phyloP scores from a whole-genome alignment of 2,329 filamentous ascomycete species.

The Rhytidhysteron rufulum region DNA sequence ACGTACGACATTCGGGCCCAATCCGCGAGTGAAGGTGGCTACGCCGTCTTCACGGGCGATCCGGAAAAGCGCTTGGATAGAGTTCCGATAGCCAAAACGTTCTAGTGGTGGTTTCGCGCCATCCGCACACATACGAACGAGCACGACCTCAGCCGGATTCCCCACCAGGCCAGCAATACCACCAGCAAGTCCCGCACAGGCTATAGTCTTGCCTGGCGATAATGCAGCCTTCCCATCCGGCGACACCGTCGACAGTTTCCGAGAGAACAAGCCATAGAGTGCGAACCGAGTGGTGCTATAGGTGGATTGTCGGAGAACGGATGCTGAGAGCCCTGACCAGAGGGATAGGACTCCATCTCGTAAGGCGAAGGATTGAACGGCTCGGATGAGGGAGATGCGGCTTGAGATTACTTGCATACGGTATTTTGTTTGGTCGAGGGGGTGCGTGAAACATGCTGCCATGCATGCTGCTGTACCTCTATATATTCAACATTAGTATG shows the following conservation, averaged over 20 bases:
- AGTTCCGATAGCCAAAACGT: conserved; percentile 40
- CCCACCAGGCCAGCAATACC: conserved; percentile 44
- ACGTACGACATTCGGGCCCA: conserved; percentile 40
- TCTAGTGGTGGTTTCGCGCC: conserved; percentile 37
- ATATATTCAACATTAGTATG: too few relatives aligned
- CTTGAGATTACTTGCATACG: too few relatives aligned
- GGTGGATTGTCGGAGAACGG: conserved; percentile 43
- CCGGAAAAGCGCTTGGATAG: conserved; percentile 30
- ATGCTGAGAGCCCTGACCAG: conserved; percentile 44
- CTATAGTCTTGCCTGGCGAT: conserved; percentile 33
- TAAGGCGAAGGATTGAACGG: too few relatives aligned
- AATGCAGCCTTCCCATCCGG: conserved; percentile 23
- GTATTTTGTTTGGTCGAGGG: too few relatives aligned
- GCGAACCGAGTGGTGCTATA: conserved; percentile 47
- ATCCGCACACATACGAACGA: conserved; percentile 47
- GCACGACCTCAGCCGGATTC: conserved; percentile 44
- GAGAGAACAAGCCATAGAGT: conserved; percentile 37
- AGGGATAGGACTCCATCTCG: conserved; percentile 42
- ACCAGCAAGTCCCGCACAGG: conserved; percentile 39
- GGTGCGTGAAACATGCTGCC: too few relatives aligned
- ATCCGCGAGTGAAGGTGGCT: conserved; percentile 36
- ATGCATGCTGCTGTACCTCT: too few relatives aligned
- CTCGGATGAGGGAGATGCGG: too few relatives aligned
- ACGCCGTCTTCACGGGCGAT: conserved; percentile 39
- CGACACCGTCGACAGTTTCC: conserved; percentile 16